Evolutionary conservation across 176 grass and related monocot species (phyloP), one percentile per base, ranked within the genome.

Genomic region (Musa troglodytarum): DNA sequence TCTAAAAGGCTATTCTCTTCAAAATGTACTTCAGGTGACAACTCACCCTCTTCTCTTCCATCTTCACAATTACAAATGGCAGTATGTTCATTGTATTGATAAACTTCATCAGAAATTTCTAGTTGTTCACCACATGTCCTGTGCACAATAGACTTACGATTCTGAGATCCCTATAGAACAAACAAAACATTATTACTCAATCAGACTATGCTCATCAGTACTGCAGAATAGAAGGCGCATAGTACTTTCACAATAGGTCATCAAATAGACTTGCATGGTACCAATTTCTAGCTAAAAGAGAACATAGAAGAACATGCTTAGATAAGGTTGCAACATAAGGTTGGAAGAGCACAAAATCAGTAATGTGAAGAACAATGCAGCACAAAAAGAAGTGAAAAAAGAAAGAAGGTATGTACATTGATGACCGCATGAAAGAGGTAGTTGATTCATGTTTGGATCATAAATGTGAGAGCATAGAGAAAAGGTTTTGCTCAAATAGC

Each of bases 1-100:
- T 86, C 83, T 57, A 88, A 83, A 78, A 91, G 91, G 77, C 80
- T 87, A 50, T 91, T 86, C 77, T 90, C 93, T 76, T 90, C 94
- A 81, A 90, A 88, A 77, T 92, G 87, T 28, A 83, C 90, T 65
- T 96, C 92, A 57, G 94, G 94, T 0, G 94, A 97, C 77, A 97
- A 82, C 81, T 97, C 94, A 24, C 94, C 94, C 79, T 97, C 94
- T 74, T 97, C 94, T 83, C 94, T 86, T 86, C 93, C 94, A 76
- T 88, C 82, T 82, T 93, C 92, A 10, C 53, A 83, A 53, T 78
- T 73, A 77, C 82, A 84, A 76, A 85, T 24, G 9, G 52, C 20
- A 57, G 86, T 64, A 80, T 69, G 68, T 84, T 92, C 83, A 82
- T 74, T 80, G 59, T 74, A 75, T 54, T 75, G 13, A 6, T 50